phyloP scores from a whole-genome alignment of 192 early-diverging fungal species.

The Coemansia sp. region DNA sequence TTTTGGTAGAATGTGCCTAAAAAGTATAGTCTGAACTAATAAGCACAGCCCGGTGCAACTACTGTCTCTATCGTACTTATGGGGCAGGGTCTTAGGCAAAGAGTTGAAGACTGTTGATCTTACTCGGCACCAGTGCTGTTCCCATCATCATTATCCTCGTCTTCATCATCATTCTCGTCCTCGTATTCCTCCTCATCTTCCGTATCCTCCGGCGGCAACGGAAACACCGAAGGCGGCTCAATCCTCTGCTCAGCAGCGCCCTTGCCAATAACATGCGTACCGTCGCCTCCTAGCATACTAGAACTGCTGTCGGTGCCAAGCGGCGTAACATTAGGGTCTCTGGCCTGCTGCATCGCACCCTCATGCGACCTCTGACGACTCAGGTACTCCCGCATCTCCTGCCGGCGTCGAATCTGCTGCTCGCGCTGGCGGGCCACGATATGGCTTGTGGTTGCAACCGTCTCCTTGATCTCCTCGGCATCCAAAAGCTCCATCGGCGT shows the following conservation, averaged over 20 bases:
- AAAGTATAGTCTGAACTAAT: not conserved
- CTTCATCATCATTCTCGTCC: constrained; percentile 7
- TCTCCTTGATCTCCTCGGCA: constrained; percentile 42
- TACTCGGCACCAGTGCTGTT: not conserved
- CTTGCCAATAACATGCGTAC: not conserved
- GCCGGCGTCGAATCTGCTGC: constrained; percentile 40
- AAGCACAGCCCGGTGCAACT: not conserved
- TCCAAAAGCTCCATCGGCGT: constrained; percentile 47
- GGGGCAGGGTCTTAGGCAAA: not conserved
- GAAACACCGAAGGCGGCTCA: constrained; percentile 40
- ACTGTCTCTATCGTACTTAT: not conserved
- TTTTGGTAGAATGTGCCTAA: not conserved
- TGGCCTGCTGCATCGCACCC: not conserved
- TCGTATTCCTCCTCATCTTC: constrained; percentile 13
- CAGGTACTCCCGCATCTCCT: constrained; percentile 23
- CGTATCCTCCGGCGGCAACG: constrained; percentile 27
- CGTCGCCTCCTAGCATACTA: not conserved
- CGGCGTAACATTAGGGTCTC: not conserved
- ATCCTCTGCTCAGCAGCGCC: constrained; percentile 1
- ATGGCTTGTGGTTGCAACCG: constrained; percentile 47
- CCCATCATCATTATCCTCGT: not conserved
- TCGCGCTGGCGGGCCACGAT: constrained; percentile 47
- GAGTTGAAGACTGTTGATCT: not conserved
- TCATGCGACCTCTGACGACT: constrained; percentile 17
- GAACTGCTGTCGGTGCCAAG: not conserved